A percentile compares a stretch with the other conserved stretches of the same genome.
These are phyloP conservation scores for Sextonia rubra DNA, from an alignment of 164 flowering plant species.

Conservation along the genomic window DNA sequence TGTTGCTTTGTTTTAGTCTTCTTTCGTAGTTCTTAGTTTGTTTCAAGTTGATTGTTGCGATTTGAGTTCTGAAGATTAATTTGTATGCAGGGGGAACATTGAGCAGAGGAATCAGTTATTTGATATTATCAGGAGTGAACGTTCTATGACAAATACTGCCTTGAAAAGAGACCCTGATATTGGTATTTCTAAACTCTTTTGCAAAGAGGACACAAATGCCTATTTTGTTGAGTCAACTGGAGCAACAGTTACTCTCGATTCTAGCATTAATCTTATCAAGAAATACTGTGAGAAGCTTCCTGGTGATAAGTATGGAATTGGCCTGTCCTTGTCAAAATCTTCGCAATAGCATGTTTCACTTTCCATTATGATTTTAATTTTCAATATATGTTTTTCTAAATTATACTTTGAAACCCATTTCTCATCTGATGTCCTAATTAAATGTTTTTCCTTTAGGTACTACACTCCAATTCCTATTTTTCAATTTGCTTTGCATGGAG, in stretches of 20 bases:
- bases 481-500: slow-evolving; percentile 26
- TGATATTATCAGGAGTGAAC: slow-evolving; percentile 64
- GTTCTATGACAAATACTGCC: slow-evolving; percentile 50
- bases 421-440: background rate
- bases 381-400: background rate
- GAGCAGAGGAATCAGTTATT: slow-evolving; percentile 55
- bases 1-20: slow-evolving; percentile 1
- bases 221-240: slow-evolving; percentile 68
- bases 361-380: background rate
- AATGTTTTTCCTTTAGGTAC: slow-evolving; percentile 35
- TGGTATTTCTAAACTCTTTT: slow-evolving; percentile 24
- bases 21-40: background rate
- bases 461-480: slow-evolving; percentile 57
- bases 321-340: background rate
- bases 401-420: background rate
- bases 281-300: slow-evolving; percentile 77
- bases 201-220: slow-evolving; percentile 23
- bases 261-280: slow-evolving; percentile 58
- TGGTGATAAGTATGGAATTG: slow-evolving; percentile 49
- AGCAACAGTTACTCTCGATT: slow-evolving; percentile 64
- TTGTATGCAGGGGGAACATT: slow-evolving; percentile 57
- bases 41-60: background rate
- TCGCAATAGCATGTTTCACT: background rate
- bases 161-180: slow-evolving; percentile 45
- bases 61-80: slow-evolving; percentile 5